Evolutionary conservation across 768 basidiomycete genomes (phyloP).

Genomic region (Serendipita sp.): DNA sequence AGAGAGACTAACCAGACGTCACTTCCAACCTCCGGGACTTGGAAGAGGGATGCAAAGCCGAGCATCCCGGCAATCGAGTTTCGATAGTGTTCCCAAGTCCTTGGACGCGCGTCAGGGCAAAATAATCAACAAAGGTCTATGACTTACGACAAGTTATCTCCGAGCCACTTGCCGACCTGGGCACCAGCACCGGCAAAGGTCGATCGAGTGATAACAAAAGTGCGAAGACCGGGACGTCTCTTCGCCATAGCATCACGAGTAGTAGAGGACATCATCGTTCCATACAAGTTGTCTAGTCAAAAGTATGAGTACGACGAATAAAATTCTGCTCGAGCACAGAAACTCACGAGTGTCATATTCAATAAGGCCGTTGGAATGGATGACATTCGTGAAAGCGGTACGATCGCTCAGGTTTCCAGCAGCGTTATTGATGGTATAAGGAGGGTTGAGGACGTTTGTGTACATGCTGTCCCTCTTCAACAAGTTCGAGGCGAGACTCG

Average conservation of each 20-base stretch:
- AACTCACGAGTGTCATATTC: slow-evolving; percentile 13
- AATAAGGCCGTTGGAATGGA: slow-evolving; percentile 9
- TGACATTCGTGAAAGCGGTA: slow-evolving; percentile 19
- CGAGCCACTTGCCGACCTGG: slow-evolving; percentile 14
- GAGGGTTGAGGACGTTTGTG: slow-evolving; percentile 9
- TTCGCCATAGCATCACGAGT: slow-evolving; percentile 42
- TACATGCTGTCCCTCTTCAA: neutral
- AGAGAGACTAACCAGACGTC: slow-evolving; percentile 1
- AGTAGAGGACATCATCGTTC: slow-evolving; percentile 53
- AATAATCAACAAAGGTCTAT: slow-evolving; percentile 42
- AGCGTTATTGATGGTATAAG: slow-evolving; percentile 19
- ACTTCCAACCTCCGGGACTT: slow-evolving; percentile 61
- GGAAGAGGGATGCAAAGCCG: slow-evolving; percentile 36
- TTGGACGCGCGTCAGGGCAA: slow-evolving; percentile 20
- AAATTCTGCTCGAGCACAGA: neutral
- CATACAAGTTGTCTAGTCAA: slow-evolving; percentile 47
- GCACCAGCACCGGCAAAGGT: slow-evolving; percentile 17
- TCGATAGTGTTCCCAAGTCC: slow-evolving; percentile 22
- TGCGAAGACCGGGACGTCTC: slow-evolving; percentile 41
- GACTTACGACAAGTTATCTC: slow-evolving; percentile 11
- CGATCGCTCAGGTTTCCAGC: slow-evolving; percentile 26
- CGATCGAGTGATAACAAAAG: slow-evolving; percentile 26
- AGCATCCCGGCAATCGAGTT: slow-evolving; percentile 13
- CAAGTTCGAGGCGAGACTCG: slow-evolving; percentile 12
- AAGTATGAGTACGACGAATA: neutral